Evolutionary conservation across 2,329 filamentous ascomycete genomes (phyloP), one percentile per base, ranked within the genome.

Genomic region (Fusarium dlaminii): DNA sequence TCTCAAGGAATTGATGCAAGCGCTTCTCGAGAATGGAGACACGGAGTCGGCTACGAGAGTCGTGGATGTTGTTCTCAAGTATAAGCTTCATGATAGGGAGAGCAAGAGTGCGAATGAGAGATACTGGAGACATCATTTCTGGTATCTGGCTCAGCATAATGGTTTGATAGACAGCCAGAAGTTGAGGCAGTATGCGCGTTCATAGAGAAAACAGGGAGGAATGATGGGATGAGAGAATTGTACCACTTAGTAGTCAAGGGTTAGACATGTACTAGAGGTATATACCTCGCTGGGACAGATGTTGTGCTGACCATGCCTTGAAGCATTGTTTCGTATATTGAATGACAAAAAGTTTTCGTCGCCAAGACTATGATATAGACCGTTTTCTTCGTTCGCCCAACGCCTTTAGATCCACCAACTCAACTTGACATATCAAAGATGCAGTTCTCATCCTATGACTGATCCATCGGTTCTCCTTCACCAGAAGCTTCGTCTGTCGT

Each of bases 111-210:
- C 60, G 9, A 75, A 77, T 15, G 74, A 67, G 40, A 80, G 85
- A 67, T 84, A 83, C 63, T 88, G 85, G 84, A 83, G 77, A 48
- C 87, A 89, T 66, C 81, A 83, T 60, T 88, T 89, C 71, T 89
- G 87, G 87, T 83, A 81, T 65, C 64, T 86, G 55, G 87, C 86
- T 22, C 75, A 80, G 65, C 79, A 84, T 42, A 78, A 84, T 37
- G 81, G 83, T 1, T 72, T 88, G 54, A 49, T 87, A 24, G 72
- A 78, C 78, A 51, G 63, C 32, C 63, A 63, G n/a, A 52, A 61
- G 42, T 56, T 70, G 39, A 60, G 48, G 17, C 32, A 60, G 30
- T 45, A 60, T 30, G 52, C 52, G 18, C 52, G 60, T n/a, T 49
- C 17, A 32, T 54, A 69, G 30, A 30, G 13, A 13, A 46, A 10